Conservation (phyloP, 495 filamentous ascomycete genomes). For the Aspergillus funiculosus region DNA sequence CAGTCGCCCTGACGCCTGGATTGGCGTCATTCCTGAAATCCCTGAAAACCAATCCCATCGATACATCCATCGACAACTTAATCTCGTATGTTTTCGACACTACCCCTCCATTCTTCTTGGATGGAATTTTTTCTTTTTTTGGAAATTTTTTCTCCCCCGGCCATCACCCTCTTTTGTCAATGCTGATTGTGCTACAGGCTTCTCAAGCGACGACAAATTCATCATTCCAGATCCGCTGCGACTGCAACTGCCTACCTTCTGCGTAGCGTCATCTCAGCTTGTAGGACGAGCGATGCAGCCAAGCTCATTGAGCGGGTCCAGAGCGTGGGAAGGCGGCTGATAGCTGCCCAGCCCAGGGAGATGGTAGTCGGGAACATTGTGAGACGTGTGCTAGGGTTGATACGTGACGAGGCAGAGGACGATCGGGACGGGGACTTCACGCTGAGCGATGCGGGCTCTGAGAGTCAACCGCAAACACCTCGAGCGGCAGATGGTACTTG, state of each 20-base stretch:
- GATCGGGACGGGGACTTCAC: constrained; percentile 62
- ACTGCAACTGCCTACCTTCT: constrained; percentile 85
- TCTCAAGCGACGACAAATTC: constrained; percentile 84
- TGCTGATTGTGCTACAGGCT: constrained; percentile 47
- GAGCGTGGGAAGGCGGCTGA: constrained; percentile 64
- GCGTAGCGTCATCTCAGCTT: constrained; percentile 69
- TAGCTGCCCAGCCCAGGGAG: constrained; percentile 77
- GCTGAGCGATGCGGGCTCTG: constrained; percentile 47
- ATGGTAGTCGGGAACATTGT: constrained; percentile 92
- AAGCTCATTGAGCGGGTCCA: constrained; percentile 74
- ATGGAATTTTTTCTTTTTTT: no score
- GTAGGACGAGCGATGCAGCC: constrained; percentile 59
- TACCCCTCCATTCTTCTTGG: background rate
- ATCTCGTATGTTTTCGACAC: constrained; percentile 56
- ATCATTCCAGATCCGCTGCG: constrained; percentile 79
- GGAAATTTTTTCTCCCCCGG: background rate
- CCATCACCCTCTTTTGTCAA: constrained; percentile 13
- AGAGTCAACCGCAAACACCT: constrained; percentile 47
- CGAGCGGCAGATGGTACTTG: constrained; percentile 33
- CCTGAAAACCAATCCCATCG: constrained; percentile 63
- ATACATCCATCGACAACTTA: constrained; percentile 73
- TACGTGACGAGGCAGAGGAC: constrained; percentile 84
- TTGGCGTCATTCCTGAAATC: constrained; percentile 71
- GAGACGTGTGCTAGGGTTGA: constrained; percentile 78
- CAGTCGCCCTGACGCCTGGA: constrained; percentile 54